These are phyloP conservation scores for Chytriomyces hyalinus DNA, from an alignment of 192 early-diverging fungal species.

Conservation along the genomic window DNA sequence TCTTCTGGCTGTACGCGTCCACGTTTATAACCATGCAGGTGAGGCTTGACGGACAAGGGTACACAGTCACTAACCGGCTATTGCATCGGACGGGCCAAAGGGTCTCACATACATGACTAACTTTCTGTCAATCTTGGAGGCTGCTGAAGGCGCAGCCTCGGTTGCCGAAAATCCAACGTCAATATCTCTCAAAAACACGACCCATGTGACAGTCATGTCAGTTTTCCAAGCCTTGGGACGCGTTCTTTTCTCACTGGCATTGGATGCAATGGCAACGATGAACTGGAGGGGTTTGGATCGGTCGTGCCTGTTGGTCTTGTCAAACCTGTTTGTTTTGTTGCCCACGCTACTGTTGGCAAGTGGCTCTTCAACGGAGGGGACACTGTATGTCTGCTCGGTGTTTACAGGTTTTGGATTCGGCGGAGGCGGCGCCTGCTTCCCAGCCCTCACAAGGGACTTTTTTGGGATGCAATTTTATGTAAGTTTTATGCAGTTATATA, in stretches of 20 bases:
- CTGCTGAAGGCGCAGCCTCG: neutral
- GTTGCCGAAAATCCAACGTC: neutral
- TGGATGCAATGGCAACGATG: constrained; percentile 22
- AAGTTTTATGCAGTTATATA: neutral
- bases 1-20: constrained; percentile 43
- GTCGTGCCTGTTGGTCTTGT: constrained; percentile 31
- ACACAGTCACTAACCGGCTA: too few relatives aligned
- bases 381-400: constrained; percentile 26
- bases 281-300: constrained; percentile 23
- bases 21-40: constrained; percentile 37
- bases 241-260: constrained; percentile 13
- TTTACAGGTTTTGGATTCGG: constrained; percentile 43
- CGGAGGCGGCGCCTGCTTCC: constrained; percentile 34
- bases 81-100: neutral
- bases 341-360: constrained; percentile 4
- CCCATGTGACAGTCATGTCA: constrained; percentile 44
- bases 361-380: neutral
- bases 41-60: neutral
- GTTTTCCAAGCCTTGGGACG: constrained; percentile 32
- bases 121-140: constrained; percentile 31
- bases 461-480: constrained; percentile 44
- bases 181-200: constrained; percentile 4
- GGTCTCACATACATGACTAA: constrained; percentile 44
- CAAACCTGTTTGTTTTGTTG: constrained; percentile 11
- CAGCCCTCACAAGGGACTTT: constrained; percentile 36